Conservation (phyloP, 352 stramenopile species). For the Phytophthora colocasiae region DNA sequence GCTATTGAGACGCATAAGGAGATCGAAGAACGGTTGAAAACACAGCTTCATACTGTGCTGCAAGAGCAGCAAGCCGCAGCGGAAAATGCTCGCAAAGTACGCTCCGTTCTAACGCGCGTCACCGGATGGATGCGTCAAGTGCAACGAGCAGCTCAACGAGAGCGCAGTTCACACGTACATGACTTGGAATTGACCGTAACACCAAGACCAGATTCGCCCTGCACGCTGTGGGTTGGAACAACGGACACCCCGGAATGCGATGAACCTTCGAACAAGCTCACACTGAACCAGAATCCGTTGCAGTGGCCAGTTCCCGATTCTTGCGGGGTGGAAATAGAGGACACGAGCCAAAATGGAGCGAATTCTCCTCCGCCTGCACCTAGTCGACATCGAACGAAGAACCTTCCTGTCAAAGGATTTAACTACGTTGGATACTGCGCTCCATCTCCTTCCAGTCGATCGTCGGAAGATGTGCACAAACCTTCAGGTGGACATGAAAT, state of each 20-base stretch:
- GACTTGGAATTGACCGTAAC: slow-evolving; percentile 25
- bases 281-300: slow-evolving; percentile 3
- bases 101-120: slow-evolving; percentile 24
- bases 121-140: slow-evolving; percentile 34
- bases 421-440: slow-evolving; percentile 18
- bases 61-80: slow-evolving; percentile 29
- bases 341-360: background rate
- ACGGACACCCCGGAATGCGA: slow-evolving; percentile 19
- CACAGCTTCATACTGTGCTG: slow-evolving; percentile 20
- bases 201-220: slow-evolving; percentile 13
- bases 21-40: slow-evolving; percentile 23
- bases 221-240: slow-evolving; percentile 22
- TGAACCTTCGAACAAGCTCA: slow-evolving; percentile 8
- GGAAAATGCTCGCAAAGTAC: slow-evolving; percentile 39
- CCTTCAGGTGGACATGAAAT: slow-evolving; percentile 11
- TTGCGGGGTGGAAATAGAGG: slow-evolving; percentile 5
- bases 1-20: slow-evolving; percentile 18
- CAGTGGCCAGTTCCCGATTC: slow-evolving; percentile 18
- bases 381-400: slow-evolving; percentile 24
- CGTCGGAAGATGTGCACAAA: slow-evolving; percentile 6
- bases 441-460: slow-evolving; percentile 8
- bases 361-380: slow-evolving; percentile 21
- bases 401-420: slow-evolving; percentile 21
- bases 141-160: slow-evolving; percentile 19
- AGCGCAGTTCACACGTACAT: slow-evolving; percentile 1